Conservation (phyloP, 768 basidiomycete species). For the Roridomyces roridus region DNA sequence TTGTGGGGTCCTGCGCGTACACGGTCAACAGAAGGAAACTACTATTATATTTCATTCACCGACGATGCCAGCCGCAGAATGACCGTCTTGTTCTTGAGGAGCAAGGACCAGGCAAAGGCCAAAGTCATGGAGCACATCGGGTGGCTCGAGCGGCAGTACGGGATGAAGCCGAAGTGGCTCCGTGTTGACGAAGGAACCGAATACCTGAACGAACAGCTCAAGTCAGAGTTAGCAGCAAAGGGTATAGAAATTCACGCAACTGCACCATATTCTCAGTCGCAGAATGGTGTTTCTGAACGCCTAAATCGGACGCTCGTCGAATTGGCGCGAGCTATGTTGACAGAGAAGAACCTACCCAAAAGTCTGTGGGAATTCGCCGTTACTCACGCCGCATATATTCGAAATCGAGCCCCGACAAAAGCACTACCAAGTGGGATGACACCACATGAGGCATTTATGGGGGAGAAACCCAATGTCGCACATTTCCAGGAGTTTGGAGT, state of each 20-base stretch:
- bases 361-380: conserved; percentile 30
- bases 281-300: conserved; percentile 47
- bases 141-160: conserved; percentile 21
- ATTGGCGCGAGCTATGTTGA: conserved; percentile 36
- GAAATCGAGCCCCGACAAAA: conserved; percentile 18
- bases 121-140: conserved; percentile 24
- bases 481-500: conserved; percentile 12
- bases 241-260: conserved; percentile 38
- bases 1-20: no score
- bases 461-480: conserved; percentile 6
- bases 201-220: conserved; percentile 31
- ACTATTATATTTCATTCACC: no score
- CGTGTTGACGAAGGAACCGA: no score
- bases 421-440: neutral
- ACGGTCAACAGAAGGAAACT: no score
- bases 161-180: conserved; percentile 12
- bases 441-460: conserved; percentile 7
- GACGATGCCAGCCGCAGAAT: neutral
- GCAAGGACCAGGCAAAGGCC: neutral
- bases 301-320: conserved; percentile 38
- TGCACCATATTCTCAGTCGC: conserved; percentile 40
- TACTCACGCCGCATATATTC: conserved; percentile 27
- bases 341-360: conserved; percentile 22
- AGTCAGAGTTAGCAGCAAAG: conserved; percentile 22
- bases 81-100: neutral